Percentiles rank a stretch among this genome's conserved stretches.
These are phyloP conservation scores for Cucurbita pepo DNA, from an alignment of 306 rosid genomes.

Conservation along the genomic window DNA sequence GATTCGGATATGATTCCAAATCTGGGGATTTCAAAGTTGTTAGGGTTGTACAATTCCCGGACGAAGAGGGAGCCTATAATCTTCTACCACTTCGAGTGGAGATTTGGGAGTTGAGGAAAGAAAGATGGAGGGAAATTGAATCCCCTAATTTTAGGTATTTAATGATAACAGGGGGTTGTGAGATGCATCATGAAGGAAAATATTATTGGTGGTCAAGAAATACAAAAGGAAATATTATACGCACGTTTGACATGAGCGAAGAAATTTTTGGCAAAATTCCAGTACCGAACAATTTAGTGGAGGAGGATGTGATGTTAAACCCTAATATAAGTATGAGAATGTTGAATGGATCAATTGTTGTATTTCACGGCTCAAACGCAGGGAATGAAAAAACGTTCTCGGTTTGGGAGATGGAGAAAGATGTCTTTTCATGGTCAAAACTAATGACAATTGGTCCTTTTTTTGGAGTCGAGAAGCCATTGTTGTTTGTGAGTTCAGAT, in stretches of 20 bases:
- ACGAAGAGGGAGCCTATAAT: not conserved
- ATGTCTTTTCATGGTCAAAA: not conserved
- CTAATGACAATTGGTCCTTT: not conserved
- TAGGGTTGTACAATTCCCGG: not conserved
- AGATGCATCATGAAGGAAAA: not conserved
- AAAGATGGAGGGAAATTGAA: not conserved
- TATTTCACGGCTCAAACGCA: not conserved
- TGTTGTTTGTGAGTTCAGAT: not conserved
- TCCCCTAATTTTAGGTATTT: not conserved
- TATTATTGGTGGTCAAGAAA: not conserved
- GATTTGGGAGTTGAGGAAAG: not conserved
- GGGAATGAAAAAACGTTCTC: not conserved
- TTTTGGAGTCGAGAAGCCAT: not conserved
- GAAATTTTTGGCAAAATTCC: not conserved
- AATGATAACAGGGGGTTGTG: not conserved
- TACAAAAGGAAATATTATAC: not conserved
- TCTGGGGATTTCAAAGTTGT: not conserved
- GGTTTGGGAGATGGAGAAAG: not conserved
- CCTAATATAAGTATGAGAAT: not conserved
- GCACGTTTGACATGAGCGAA: not conserved
- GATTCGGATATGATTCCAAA: not conserved
- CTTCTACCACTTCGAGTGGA: not conserved
- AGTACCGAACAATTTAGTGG: not conserved
- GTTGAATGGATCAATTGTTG: not conserved
- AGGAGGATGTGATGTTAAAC: not conserved